Percentiles rank a stretch among this genome's conserved stretches.
phyloP scores from a whole-genome alignment of 805 yeast genomes.

The Monosporozyma yasuniensis region DNA sequence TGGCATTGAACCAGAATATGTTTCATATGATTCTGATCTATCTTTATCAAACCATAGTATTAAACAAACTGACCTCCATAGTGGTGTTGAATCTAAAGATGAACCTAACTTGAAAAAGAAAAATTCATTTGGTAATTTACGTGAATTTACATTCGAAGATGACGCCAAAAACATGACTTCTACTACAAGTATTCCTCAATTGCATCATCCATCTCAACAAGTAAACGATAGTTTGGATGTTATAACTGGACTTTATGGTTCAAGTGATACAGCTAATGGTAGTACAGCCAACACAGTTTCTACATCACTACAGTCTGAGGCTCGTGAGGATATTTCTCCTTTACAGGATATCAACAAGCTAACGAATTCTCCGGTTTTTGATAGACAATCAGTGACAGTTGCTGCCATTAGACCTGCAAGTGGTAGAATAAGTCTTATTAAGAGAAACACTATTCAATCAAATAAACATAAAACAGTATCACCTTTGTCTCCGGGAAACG shows the following conservation, averaged over 20 bases:
- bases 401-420: slow-evolving; percentile 23
- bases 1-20: neutral
- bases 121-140: slow-evolving; percentile 39
- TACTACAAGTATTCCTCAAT: neutral
- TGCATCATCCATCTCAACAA: neutral
- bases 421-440: slow-evolving; percentile 27
- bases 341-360: neutral
- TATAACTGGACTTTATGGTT: neutral
- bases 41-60: neutral
- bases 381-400: slow-evolving; percentile 10
- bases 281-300: neutral
- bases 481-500: neutral
- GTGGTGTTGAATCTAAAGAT: neutral
- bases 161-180: neutral
- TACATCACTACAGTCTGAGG: neutral
- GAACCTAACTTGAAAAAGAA: slow-evolving; percentile 37
- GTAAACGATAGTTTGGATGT: neutral
- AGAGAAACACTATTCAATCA: slow-evolving; percentile 7
- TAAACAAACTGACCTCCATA: neutral
- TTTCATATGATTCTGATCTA: slow-evolving; percentile 10
- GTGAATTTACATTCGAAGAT: slow-evolving; percentile 35
- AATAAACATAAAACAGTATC: neutral
- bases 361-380: neutral
- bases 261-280: neutral
- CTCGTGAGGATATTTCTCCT: neutral